Conservation (phyloP, 257 asterid genomes). For the Perilla frutescens region DNA sequence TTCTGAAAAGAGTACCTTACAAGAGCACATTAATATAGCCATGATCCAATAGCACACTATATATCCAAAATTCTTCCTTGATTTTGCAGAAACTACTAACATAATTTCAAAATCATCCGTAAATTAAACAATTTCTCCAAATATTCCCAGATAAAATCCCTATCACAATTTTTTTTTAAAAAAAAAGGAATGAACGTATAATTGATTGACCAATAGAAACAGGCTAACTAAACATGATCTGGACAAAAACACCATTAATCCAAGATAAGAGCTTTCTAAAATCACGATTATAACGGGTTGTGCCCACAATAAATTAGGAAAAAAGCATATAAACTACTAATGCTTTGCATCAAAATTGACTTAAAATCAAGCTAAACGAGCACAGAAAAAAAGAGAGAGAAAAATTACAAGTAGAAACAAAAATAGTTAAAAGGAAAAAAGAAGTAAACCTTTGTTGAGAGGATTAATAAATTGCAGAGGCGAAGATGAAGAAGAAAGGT, state of each 20-base stretch:
- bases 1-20: not conserved
- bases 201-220: constrained; percentile 27
- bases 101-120: not conserved
- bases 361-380: not conserved
- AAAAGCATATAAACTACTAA: constrained; percentile 8
- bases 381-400: not conserved
- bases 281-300: not conserved
- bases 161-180: too few relatives aligned
- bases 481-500: constrained; percentile 25
- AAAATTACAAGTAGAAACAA: not conserved
- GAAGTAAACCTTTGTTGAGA: constrained; percentile 34
- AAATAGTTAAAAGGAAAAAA: not conserved
- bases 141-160: not conserved
- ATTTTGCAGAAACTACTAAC: constrained; percentile 8
- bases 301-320: not conserved
- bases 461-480: constrained; percentile 30
- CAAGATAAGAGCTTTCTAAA: not conserved
- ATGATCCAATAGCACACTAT: not conserved
- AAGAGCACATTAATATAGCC: not conserved
- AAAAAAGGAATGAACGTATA: not conserved
- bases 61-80: not conserved
- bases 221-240: constrained; percentile 28
- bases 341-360: constrained; percentile 15
- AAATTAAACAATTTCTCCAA: constrained; percentile 13
- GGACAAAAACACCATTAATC: constrained; percentile 1